Percentiles rank a stretch among this genome's conserved stretches.
These are phyloP conservation scores for Aspergillus amoenus DNA, from an alignment of 2,329 filamentous ascomycete species.

Conservation along the genomic window DNA sequence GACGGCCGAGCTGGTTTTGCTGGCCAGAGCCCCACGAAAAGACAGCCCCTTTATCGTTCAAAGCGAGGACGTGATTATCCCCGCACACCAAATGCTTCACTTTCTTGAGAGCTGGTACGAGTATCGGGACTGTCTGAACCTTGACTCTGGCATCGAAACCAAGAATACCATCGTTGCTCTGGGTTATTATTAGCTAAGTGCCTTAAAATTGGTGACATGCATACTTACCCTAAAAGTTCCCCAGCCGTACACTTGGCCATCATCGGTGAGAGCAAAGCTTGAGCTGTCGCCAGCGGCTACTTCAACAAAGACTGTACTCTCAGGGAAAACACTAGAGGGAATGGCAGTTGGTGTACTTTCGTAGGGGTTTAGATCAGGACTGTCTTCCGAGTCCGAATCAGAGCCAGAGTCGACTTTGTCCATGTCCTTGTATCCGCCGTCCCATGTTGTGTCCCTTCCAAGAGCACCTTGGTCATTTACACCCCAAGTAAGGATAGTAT, in stretches of 20 bases:
- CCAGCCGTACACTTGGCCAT: slow-evolving; percentile 62
- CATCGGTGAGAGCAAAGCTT: slow-evolving; percentile 60
- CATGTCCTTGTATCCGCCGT: slow-evolving; percentile 59
- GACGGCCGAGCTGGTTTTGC: slow-evolving; percentile 68
- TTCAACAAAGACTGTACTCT: slow-evolving; percentile 56
- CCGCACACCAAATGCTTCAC: slow-evolving; percentile 55
- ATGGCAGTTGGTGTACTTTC: slow-evolving; percentile 57
- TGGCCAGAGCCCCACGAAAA: slow-evolving; percentile 66
- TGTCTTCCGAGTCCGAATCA: slow-evolving; percentile 47
- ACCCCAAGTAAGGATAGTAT: slow-evolving; percentile 81
- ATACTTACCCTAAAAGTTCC: slow-evolving; percentile 58
- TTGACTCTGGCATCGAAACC: slow-evolving; percentile 53
- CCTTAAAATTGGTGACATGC: slow-evolving; percentile 3
- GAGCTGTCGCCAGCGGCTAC: slow-evolving; percentile 60
- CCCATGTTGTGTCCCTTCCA: slow-evolving; percentile 70
- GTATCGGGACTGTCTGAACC: slow-evolving; percentile 47
- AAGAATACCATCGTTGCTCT: slow-evolving; percentile 65
- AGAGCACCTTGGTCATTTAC: slow-evolving; percentile 83
- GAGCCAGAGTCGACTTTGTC: slow-evolving; percentile 36
- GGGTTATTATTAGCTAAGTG: slow-evolving; percentile 9
- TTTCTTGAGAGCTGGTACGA: slow-evolving; percentile 54
- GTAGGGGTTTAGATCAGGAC: slow-evolving; percentile 56
- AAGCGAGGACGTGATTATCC: slow-evolving; percentile 57
- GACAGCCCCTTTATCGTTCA: slow-evolving; percentile 59
- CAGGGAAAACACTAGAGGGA: slow-evolving; percentile 49